Evolutionary conservation across 192 early-diverging fungal genomes (phyloP).

Genomic region (Coemansia sp.): DNA sequence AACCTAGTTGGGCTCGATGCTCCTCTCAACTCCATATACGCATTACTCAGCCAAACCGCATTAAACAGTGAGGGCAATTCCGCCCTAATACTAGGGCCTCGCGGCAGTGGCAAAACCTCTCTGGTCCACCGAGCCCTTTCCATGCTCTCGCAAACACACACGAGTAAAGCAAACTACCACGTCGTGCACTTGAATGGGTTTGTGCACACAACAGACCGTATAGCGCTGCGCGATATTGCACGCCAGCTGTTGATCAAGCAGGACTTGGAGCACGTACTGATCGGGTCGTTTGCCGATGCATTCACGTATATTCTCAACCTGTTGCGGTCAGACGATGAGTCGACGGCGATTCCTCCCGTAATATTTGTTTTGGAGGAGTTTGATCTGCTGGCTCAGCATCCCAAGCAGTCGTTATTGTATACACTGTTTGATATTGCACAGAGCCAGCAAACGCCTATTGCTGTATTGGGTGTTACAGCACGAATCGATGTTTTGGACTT

Average conservation of each 20-base stretch:
- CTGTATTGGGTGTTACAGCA: constrained; percentile 82
- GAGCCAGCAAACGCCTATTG: constrained; percentile 78
- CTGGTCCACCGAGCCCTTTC: constrained; percentile 28
- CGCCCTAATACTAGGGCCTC: constrained; percentile 76
- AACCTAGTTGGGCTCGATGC: constrained; percentile 34
- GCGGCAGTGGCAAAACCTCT: constrained; percentile 75
- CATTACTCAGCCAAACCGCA: constrained; percentile 35
- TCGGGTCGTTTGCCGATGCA: constrained; percentile 42
- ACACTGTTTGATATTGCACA: constrained; percentile 91
- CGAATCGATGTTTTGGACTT: constrained; percentile 79
- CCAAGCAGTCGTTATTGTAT: constrained; percentile 91
- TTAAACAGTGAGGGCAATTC: constrained; percentile 75
- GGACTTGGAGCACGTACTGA: constrained; percentile 50
- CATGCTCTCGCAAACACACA: constrained; percentile 23
- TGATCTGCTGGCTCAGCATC: constrained; percentile 86
- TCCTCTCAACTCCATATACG: constrained; percentile 20
- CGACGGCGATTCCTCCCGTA: constrained; percentile 38
- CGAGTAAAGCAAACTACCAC: constrained; percentile 53
- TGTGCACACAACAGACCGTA: constrained; percentile 76
- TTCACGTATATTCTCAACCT: constrained; percentile 44
- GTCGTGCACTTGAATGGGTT: constrained; percentile 74
- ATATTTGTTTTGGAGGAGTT: constrained; percentile 93
- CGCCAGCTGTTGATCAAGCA: constrained; percentile 72
- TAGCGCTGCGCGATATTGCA: constrained; percentile 81
- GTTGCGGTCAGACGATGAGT: constrained; percentile 13